Conservation (phyloP, 257 asterid genomes). For the Nemophila menziesii region DNA sequence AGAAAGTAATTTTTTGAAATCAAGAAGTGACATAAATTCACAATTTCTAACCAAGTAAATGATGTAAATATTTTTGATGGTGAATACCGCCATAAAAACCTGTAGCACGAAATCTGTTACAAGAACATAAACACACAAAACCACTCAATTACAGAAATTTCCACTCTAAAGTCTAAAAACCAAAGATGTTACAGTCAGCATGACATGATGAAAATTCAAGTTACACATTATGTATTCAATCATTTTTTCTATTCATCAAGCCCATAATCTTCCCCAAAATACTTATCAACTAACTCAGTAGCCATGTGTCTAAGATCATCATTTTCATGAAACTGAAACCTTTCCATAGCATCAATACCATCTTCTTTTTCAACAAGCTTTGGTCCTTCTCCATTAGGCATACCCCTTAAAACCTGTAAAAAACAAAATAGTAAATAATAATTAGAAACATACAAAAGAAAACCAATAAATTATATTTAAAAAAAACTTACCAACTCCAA, state of each 20-base stretch:
- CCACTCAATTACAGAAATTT: too few relatives aligned
- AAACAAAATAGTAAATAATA: background rate
- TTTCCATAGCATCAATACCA: constrained; percentile 97
- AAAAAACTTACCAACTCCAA: constrained; percentile 87
- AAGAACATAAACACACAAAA: too few relatives aligned
- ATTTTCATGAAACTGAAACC: constrained; percentile 81
- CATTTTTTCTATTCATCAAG: constrained; percentile 30
- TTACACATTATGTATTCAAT: background rate
- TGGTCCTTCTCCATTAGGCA: constrained; percentile 70
- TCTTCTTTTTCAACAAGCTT: constrained; percentile 80
- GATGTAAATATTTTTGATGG: too few relatives aligned
- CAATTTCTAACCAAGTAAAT: too few relatives aligned
- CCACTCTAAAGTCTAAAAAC: too few relatives aligned
- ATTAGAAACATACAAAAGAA: background rate
- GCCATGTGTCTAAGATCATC: constrained; percentile 83
- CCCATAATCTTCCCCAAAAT: constrained; percentile 80
- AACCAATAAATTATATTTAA: too few relatives aligned
- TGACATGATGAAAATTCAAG: too few relatives aligned
- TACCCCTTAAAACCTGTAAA: constrained; percentile 78
- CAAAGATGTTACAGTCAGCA: too few relatives aligned
- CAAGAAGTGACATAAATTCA: too few relatives aligned
- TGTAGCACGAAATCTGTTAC: too few relatives aligned
- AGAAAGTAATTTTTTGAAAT: too few relatives aligned
- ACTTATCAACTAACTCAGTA: constrained; percentile 60
- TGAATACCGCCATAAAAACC: too few relatives aligned